Conservation (phyloP, 2,329 filamentous ascomycete genomes). For the Fusarium citri region DNA sequence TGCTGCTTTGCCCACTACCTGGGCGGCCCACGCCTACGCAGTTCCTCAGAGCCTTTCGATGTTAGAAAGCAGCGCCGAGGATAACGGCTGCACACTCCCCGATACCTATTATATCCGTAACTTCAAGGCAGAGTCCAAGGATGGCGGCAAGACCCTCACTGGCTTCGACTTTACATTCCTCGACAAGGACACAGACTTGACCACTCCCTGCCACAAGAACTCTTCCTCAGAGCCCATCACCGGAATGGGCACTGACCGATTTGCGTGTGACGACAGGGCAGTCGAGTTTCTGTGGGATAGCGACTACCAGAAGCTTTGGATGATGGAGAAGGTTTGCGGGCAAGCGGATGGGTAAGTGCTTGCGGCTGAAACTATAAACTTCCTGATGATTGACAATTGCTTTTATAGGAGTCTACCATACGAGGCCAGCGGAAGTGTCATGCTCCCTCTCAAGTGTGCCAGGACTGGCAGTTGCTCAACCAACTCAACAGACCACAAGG, state of each 20-base stretch:
- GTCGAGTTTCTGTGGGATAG: conserved; percentile 59
- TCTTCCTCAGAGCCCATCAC: conserved; percentile 52
- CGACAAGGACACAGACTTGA: conserved; percentile 54
- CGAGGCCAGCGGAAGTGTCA: conserved; percentile 49
- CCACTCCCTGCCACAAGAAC: conserved; percentile 59
- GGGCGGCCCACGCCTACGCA: conserved; percentile 44
- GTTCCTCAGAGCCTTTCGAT: conserved; percentile 44
- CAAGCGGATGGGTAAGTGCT: conserved; percentile 51
- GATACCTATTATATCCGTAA: conserved; percentile 53
- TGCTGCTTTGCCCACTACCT: conserved; percentile 39
- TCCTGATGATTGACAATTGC: conserved; percentile 2
- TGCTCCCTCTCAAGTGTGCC: conserved; percentile 37
- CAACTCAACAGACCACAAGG: conserved; percentile 48
- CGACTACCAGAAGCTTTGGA: conserved; percentile 49
- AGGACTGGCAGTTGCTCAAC: conserved; percentile 40
- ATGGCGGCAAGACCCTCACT: conserved; percentile 49
- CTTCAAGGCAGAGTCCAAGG: conserved; percentile 52
- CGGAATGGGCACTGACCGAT: conserved; percentile 50
- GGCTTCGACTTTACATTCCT: conserved; percentile 56
- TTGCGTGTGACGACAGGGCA: conserved; percentile 55
- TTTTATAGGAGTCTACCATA: conserved; percentile 43
- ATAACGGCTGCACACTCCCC: conserved; percentile 53
- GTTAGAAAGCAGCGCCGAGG: conserved; percentile 39
- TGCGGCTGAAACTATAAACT: background rate
- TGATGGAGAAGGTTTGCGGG: conserved; percentile 60